These are phyloP conservation scores for Silene latifolia DNA, from an alignment of 148 eudicot genomes.

Conservation along the genomic window DNA sequence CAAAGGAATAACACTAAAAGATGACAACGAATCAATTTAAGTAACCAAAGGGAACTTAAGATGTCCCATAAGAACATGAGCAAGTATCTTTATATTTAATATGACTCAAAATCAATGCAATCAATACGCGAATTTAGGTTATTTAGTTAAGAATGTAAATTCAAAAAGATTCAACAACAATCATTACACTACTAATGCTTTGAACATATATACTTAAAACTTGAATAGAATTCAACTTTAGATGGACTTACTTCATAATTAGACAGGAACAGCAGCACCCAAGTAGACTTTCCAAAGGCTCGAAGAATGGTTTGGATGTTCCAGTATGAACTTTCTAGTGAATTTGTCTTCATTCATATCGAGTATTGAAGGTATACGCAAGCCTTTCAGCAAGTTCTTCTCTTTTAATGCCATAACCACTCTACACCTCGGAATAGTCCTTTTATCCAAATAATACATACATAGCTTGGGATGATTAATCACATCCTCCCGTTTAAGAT, in stretches of 20 bases:
- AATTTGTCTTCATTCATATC: conserved; percentile 8
- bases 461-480: not conserved
- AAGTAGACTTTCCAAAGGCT: conserved; percentile 5
- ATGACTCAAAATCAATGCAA: not conserved
- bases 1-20: not conserved
- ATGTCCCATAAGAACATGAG: not conserved
- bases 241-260: conserved; percentile 2
- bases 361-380: not conserved
- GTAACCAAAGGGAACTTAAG: not conserved
- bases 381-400: conserved; percentile 1
- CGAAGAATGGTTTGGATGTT: conserved; percentile 2
- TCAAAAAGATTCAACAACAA: too few relatives aligned
- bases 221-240: too few relatives aligned
- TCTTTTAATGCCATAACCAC: conserved; percentile 17
- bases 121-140: not conserved
- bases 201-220: too few relatives aligned
- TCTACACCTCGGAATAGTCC: conserved; percentile 23
- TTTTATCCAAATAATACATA: conserved; percentile 17
- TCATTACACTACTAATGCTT: too few relatives aligned
- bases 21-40: not conserved
- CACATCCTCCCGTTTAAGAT: not conserved
- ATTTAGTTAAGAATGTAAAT: too few relatives aligned
- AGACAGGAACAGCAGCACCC: conserved; percentile 1
- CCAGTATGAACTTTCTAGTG: not conserved
- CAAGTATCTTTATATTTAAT: not conserved